These are phyloP conservation scores for Xylaria curta DNA, from an alignment of 495 filamentous ascomycete genomes.

Conservation along the genomic window DNA sequence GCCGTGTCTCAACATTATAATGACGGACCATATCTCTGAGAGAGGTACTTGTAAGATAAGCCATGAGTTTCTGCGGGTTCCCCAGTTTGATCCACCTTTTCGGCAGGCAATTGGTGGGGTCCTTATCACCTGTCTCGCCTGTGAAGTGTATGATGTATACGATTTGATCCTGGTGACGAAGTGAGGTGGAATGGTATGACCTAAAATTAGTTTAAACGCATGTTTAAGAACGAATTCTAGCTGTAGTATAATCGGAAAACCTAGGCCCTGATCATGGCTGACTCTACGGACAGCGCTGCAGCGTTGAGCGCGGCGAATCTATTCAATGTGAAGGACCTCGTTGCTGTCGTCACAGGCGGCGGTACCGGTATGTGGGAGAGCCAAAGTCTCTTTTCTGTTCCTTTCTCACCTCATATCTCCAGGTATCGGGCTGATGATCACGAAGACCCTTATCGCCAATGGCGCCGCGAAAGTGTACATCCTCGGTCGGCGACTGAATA, in stretches of 20 bases:
- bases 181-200: not conserved
- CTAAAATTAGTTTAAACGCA: not conserved
- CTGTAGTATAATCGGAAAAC: not conserved
- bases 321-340: slow-evolving; percentile 64
- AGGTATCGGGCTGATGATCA: slow-evolving; percentile 75
- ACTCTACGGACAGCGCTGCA: slow-evolving; percentile 1
- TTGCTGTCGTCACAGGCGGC: slow-evolving; percentile 69
- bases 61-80: not conserved
- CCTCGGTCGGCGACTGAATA: slow-evolving; percentile 65
- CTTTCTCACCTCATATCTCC: slow-evolving; percentile 18
- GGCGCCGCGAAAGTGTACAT: slow-evolving; percentile 77
- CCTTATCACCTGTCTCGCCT: no score
- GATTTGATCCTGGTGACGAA: no score
- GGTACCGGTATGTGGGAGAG: slow-evolving; percentile 56
- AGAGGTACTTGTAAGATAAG: no score
- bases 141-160: no score
- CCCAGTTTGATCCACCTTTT: not conserved
- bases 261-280: slow-evolving; percentile 10
- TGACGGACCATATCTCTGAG: not conserved
- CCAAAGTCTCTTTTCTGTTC: no score
- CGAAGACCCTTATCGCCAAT: slow-evolving; percentile 66
- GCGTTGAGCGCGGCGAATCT: slow-evolving; percentile 49
- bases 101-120: no score
- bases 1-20: not conserved
- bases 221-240: no score